Conservation (phyloP, 768 basidiomycete species). For the Lactarius deliciosus region DNA sequence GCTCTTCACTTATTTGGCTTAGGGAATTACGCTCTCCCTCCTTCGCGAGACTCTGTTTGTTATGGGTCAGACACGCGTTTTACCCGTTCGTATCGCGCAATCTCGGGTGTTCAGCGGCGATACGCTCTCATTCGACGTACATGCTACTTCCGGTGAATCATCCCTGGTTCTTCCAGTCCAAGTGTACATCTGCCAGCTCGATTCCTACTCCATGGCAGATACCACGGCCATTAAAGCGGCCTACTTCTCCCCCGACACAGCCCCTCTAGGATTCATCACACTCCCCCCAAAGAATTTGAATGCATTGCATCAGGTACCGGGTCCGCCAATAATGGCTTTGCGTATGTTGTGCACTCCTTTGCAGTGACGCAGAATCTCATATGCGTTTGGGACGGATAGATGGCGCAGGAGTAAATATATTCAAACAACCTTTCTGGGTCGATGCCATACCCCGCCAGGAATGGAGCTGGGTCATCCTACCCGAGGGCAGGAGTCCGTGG, state of each 20-base stretch:
- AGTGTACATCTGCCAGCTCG: constrained; percentile 48
- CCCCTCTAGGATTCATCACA: constrained; percentile 58
- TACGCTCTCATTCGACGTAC: constrained; percentile 43
- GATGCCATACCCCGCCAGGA: constrained; percentile 58
- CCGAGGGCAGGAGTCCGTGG: constrained; percentile 85
- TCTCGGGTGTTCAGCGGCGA: constrained; percentile 39
- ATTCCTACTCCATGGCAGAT: constrained; percentile 40
- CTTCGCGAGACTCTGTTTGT: constrained; percentile 9
- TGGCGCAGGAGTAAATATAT: constrained; percentile 82
- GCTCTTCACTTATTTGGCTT: constrained; percentile 3
- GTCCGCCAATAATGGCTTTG: constrained; percentile 59
- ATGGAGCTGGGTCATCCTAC: constrained; percentile 74
- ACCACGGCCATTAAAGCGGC: constrained; percentile 46
- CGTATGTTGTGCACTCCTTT: constrained; percentile 45
- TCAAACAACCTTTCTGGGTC: constrained; percentile 55
- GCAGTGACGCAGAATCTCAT: neutral
- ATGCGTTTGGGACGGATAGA: constrained; percentile 46
- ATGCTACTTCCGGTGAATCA: constrained; percentile 31
- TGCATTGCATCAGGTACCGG: constrained; percentile 26
- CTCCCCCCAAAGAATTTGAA: constrained; percentile 51
- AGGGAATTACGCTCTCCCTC: constrained; percentile 17
- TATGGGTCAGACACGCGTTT: constrained; percentile 39
- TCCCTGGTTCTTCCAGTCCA: constrained; percentile 36
- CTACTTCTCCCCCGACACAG: constrained; percentile 55
- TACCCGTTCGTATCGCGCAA: constrained; percentile 55